Evolutionary conservation across 2,329 filamentous ascomycete genomes (phyloP), one percentile per base, ranked within the genome.

Genomic region (Microsporum canis): DNA sequence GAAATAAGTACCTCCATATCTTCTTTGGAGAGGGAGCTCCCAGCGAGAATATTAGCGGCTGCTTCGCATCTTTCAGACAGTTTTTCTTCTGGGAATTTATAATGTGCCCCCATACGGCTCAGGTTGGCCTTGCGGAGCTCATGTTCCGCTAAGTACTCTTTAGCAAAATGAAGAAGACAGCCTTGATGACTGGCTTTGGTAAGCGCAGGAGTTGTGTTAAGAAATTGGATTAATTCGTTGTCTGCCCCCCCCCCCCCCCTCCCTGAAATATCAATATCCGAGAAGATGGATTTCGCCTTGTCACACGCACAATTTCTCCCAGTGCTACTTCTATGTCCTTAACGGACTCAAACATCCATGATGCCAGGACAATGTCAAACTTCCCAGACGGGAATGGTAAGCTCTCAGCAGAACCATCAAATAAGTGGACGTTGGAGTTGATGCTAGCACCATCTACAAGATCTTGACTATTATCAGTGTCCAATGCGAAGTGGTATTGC

Each of bases 181-280:
- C 60, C 56, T 53, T 61, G 56, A 23, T 61, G 60, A 12, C 27
- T n/a, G 31, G 10, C 23, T 33, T 43, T 62, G 17, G 56, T 29
- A 38, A 59, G 61, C 56, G 58, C 53, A 23, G 53, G 39, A 29
- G 51, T 60, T 31, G 51, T 23, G 31, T 47, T 38, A n/a, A 63
- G 39, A n/a, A 60, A 41, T 8, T 41, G 57, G 7, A 41, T 14
- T 2, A 34, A 14, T 38, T 63, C 61, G 56, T 49, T 63, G 29
- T 63, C 55, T 14, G n/a, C n/a, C n/a, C n/a, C n/a, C n/a, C n/a
- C n/a, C n/a, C n/a, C n/a, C n/a, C n/a, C n/a, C n/a, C n/a, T n/a
- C n/a, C 55, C 39, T 63, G 58, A 27, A 63, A n/a, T 8, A 63
- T 56, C 5, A 61, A 3, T 27, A 63, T 55, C 17, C 39, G 29